Base-by-base conservation (phyloP, 139 green algal species). In the Auxenochlorella pyrenoidosa region DNA sequence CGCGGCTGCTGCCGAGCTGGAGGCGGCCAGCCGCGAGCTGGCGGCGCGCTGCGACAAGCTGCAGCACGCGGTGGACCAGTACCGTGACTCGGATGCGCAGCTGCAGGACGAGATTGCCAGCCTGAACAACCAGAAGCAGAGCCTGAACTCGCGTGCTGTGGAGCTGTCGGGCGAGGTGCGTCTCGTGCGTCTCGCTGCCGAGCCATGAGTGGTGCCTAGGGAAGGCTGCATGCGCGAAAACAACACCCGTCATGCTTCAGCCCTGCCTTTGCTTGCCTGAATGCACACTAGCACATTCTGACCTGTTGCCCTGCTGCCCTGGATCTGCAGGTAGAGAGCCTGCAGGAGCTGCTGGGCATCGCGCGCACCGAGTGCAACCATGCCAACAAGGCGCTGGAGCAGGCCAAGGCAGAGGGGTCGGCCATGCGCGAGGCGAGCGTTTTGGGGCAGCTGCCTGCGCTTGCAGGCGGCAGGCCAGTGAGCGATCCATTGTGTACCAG, bases 131-230 rank as follows among this genome's bases (percentile, higher is more conserved):
- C 83, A 83, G 83, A 58, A 73, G 51, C 68, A 79, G 72, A 58
- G 28, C 44, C 54, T 87, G 54, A 76, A 87, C 71, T 44, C 24
- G 12, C 51, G 36, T 13, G 75, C 66, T 3, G 36, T 65, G 5
- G 58, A 73, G 8, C 71, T 87, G 54, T 13, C 32, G 5, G 83
- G 83, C n/a, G 83, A 87, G 83, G 83, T 87, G 72, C 32, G 70
- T 72, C n/a, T n/a, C n/a, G n/a, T n/a, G n/a, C n/a, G n/a, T n/a
- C n/a, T n/a, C n/a, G n/a, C n/a, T n/a, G n/a, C n/a, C n/a, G n/a
- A n/a, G n/a, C n/a, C n/a, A n/a, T n/a, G n/a, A n/a, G n/a, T n/a
- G n/a, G n/a, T n/a, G n/a, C n/a, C n/a, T n/a, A n/a, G n/a, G n/a
- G n/a, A n/a, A n/a, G n/a, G n/a, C n/a, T n/a, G n/a, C n/a, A n/a